Evolutionary conservation across 805 yeast genomes (phyloP), one percentile per base, ranked within the genome.

Genomic region (Saturnispora bothae): DNA sequence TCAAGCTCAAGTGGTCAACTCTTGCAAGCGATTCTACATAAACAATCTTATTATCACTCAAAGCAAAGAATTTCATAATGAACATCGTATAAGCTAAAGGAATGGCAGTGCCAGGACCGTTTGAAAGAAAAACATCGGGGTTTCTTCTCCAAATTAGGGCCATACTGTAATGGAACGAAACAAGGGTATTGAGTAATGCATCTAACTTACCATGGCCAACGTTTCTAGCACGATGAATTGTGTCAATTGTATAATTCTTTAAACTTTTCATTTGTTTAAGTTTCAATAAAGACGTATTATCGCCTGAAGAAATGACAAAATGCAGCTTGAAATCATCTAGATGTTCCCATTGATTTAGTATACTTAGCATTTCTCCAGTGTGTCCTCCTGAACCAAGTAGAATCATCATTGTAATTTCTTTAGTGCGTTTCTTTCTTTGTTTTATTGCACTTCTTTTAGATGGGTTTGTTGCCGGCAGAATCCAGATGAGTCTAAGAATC

Each of bases 381-480:
- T 86, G 97, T 3, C 96, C 97, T 2, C 98, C 98, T 0, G 96
- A 85, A 0, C 97, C 97, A 9, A 89, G 60, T n/a, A 85, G 66
- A 1, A 82, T 63, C 36, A 17, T 25, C 21, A 30, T 19, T 16
- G 28, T n/a, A 31, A 18, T 15, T 10, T 30, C 25, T 33, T 20
- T 33, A 27, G 16, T 10, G 15, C 15, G 12, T 5, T 26, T 10
- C 15, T 10, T n/a, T n/a, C 15, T 26, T n/a, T 26, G n/a, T 10
- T 10, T n/a, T 12, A 10, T n/a, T 6, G 15, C 13, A n/a, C 15
- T 6, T 12, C n/a, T n/a, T n/a, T n/a, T n/a, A n/a, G 28, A 5
- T 5, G 25, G 6, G 18, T 30, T 30, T 16, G 33, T n/a, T 10
- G 23, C 33, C 4, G 61, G 61, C 16, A 56, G 43, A n/a, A 54